Base-by-base conservation (phyloP, 1,284 basidiomycete species). In the Leucoagaricus sp. region DNA sequence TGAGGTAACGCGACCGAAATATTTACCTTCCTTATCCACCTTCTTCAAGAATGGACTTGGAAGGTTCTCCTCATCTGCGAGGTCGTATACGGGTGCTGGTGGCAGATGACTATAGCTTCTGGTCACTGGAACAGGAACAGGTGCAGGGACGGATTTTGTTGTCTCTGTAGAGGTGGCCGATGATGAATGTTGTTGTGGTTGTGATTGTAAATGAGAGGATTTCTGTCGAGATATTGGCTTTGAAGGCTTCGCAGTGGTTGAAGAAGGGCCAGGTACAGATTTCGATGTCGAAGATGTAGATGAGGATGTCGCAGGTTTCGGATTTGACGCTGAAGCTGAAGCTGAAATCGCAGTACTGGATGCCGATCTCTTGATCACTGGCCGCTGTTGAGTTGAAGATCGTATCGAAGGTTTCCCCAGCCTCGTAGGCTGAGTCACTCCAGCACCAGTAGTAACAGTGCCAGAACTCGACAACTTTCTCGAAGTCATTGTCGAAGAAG, bases 31-130 rank as follows among this genome's bases (percentile, higher is more conserved):
- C 36, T 60, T 60, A 15, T 79, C 83, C 0, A 66, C 66, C 25
- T 80, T 77, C 69, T 87, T 88, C 41, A 94, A 65, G 72, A 93
- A 94, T 1, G 92, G 92, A 62, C 87, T 90, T 0, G 91, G 92
- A 0, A 93, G 77, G 68, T 91, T 93, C 69, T 92, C 91, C 65
- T 92, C 89, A 67, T 93, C 89, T 1, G 77, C 76, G 5, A 87
- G 63, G 69, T 92, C 83, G 63, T 90, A 92, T 51, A 79, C 74
- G 2, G 80, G 76, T 19, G 71, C 54, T 10, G 68, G 40, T 5
- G 17, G 40, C 15, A 15, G 19, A 5, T 41, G 64, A n/a, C n/a
- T n/a, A n/a, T n/a, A n/a, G 19, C 57, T 61, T 12, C 53, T 60
- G 36, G 65, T 49, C 57, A 75, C 59, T 58, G 66, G n/a, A n/a